Percentiles rank a stretch among this genome's conserved stretches.
Conservation (phyloP, 1,139 yeast genomes). For the Magnusiomyces magnusii region DNA sequence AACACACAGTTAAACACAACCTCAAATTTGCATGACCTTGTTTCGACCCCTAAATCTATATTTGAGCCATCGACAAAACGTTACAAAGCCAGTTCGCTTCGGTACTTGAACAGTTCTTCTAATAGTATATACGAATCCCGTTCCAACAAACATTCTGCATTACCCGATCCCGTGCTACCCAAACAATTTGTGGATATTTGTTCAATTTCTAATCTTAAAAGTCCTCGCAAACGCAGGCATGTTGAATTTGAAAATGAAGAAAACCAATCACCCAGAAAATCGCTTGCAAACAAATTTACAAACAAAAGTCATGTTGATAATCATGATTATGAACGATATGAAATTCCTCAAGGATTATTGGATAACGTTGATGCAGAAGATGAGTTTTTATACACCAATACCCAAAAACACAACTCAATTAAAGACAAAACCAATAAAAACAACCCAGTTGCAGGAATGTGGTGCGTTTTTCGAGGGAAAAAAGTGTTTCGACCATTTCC, state of each 20-base stretch:
- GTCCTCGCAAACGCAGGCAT: neutral
- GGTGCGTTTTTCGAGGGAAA: slow-evolving; percentile 38
- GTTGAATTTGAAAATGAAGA: neutral
- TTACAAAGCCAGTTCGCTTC: neutral
- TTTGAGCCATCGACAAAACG: neutral
- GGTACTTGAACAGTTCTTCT: neutral
- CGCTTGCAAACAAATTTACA: too few relatives aligned
- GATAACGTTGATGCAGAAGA: neutral
- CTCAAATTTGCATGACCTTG: neutral
- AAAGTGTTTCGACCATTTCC: slow-evolving; percentile 34
- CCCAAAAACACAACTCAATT: neutral
- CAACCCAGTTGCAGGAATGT: slow-evolving; percentile 28
- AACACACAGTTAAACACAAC: neutral
- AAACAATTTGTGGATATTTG: neutral
- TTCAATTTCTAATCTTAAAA: neutral
- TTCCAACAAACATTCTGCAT: neutral
- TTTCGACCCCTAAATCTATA: neutral
- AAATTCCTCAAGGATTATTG: neutral
- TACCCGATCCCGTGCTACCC: neutral
- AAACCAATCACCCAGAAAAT: too few relatives aligned
- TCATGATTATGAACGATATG: too few relatives aligned
- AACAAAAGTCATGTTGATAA: too few relatives aligned
- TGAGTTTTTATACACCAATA: too few relatives aligned
- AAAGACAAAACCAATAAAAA: neutral
- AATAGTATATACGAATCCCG: neutral